These are phyloP conservation scores for Dryas integrifolia DNA, from an alignment of 331 rosid genomes.

Conservation along the genomic window DNA sequence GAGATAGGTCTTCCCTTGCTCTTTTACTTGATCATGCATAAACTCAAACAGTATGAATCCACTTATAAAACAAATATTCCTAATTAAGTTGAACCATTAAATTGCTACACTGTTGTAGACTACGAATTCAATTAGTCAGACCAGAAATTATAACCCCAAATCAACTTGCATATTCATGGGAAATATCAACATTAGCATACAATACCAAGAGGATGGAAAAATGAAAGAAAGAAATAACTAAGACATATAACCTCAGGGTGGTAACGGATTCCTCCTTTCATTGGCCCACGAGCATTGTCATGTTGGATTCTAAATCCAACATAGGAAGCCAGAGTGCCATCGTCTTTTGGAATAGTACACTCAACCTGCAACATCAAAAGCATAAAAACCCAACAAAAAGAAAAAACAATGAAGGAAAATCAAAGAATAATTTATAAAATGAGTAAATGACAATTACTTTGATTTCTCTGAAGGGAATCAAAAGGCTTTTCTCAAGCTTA, in stretches of 20 bases:
- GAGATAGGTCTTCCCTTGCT: background rate
- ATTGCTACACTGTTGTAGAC: background rate
- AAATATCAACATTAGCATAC: background rate
- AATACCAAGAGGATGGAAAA: background rate
- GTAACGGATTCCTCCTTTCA: slow-evolving; percentile 61
- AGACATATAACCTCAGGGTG: slow-evolving; percentile 49
- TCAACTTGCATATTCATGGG: background rate
- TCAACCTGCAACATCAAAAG: slow-evolving; percentile 40
- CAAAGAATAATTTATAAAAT: background rate
- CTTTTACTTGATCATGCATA: background rate
- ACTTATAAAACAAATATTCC: background rate
- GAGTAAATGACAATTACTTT: slow-evolving; percentile 30
- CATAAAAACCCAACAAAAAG: background rate
- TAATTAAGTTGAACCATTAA: background rate
- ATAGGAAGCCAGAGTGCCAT: slow-evolving; percentile 49
- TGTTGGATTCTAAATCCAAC: slow-evolving; percentile 64
- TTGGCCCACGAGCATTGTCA: slow-evolving; percentile 67
- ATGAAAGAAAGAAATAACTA: background rate
- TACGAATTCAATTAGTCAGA: slow-evolving; percentile 17
- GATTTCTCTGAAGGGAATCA: slow-evolving; percentile 58
- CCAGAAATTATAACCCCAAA: slow-evolving; percentile 20
- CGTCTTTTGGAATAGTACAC: slow-evolving; percentile 62
- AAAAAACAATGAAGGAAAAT: background rate
- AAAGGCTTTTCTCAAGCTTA: slow-evolving; percentile 51
- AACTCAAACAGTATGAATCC: slow-evolving; percentile 5